Percentiles rank a stretch among this genome's conserved stretches.
Evolutionary conservation across 768 basidiomycete species (phyloP).

Genomic region (Pleurotus cornucopiae): DNA sequence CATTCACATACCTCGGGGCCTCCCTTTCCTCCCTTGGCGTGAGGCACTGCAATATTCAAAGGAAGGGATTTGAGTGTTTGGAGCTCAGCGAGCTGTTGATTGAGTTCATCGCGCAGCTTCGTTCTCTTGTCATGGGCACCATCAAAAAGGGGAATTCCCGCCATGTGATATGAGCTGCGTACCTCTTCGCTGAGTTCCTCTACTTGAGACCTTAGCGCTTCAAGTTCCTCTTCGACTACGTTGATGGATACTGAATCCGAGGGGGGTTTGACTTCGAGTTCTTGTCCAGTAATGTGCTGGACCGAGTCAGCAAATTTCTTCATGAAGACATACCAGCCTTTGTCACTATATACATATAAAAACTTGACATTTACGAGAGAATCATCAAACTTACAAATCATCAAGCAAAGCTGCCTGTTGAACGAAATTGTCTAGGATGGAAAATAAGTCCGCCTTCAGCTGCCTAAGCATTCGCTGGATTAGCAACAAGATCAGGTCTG

Average conservation of each 20-base stretch:
- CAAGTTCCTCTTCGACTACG: constrained; percentile 59
- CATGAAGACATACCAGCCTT: constrained; percentile 60
- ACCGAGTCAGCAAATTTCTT: constrained; percentile 58
- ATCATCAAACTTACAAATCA: constrained; percentile 48
- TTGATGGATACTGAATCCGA: constrained; percentile 30
- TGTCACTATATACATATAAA: constrained; percentile 42
- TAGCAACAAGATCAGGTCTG: background rate
- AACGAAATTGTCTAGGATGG: constrained; percentile 61
- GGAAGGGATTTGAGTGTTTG: constrained; percentile 59
- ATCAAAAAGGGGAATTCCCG: background rate
- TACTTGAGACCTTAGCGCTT: constrained; percentile 51
- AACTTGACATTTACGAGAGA: background rate
- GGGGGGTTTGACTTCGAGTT: constrained; percentile 46
- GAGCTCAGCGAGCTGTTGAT: constrained; percentile 63
- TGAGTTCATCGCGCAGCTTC: constrained; percentile 48
- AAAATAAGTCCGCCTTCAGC: constrained; percentile 55
- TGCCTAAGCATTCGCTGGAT: constrained; percentile 34
- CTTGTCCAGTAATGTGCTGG: constrained; percentile 62
- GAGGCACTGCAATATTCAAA: constrained; percentile 28
- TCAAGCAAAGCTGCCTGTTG: constrained; percentile 55
- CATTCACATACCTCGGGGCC: constrained; percentile 48
- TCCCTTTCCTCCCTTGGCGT: constrained; percentile 41
- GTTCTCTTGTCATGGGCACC: constrained; percentile 34
- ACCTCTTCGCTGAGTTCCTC: constrained; percentile 70
- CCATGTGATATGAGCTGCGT: constrained; percentile 9